Base-by-base conservation (phyloP, 768 basidiomycete genomes). In the Tylopilus balloui region DNA sequence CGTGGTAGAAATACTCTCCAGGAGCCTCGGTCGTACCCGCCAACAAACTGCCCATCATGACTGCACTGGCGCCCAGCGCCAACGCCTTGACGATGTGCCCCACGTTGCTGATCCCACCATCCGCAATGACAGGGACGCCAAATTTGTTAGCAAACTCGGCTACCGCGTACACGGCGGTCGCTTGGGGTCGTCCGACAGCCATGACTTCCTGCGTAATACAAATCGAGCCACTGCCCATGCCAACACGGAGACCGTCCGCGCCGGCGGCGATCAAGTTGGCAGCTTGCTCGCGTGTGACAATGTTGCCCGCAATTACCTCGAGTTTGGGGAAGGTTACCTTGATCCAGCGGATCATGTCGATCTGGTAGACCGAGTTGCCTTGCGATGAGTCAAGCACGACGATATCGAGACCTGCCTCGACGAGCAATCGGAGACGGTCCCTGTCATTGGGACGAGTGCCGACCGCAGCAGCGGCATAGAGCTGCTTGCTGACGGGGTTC, bases 121-220 rank as follows among this genome's bases (percentile, higher is more conserved):
- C 96, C 5, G 96, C 95, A 51, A 96, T 86, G 59, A 96, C 91
- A 2, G 96, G 96, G 0, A 99, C 85, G 24, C 95, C 96, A 66
- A 99, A 98, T 63, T 86, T 83, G 71, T 66, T 78, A 11, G 94
- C 82, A 62, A 99, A 97, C 71, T 99, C 93, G 23, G 94, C 81
- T 12, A 98, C 95, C 36, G 89, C 84, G 64, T 88, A 89, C n/a
- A 98, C 92, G n/a, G 95, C 95, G 0, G 93, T 93, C 2, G 94
- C 96, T 68, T 99, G 96, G 1, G 95, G 96, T 14, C 96, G 83
- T 13, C 96, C 96, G 44, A 98, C 95, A 10, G 96, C 96, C 90
- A 97, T 98, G 60, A 99, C 88, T 65, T 98, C 96, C 70, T 99
- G 96, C 6, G 96, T 99, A 71, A 99, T 99, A 67, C 96, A 99